phyloP scores from a whole-genome alignment of 495 filamentous ascomycete species.

The Achaetomiella virescens region DNA sequence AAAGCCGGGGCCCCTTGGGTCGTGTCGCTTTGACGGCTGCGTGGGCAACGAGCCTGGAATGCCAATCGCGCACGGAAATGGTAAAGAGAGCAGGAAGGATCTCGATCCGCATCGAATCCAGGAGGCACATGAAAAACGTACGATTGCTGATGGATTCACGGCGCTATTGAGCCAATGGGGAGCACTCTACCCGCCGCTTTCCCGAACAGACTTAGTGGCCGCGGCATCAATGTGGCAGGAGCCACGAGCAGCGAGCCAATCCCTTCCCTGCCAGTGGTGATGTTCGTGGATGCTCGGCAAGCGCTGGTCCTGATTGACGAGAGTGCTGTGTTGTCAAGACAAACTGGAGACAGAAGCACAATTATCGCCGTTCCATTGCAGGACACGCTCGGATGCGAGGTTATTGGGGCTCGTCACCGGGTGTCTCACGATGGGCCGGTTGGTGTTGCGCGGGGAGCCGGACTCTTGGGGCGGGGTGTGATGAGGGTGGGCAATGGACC shows the following conservation, averaged over 20 bases:
- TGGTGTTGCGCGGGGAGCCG: slow-evolving; percentile 8
- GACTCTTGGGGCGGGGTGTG: slow-evolving; percentile 1
- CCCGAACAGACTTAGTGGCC: slow-evolving; percentile 3
- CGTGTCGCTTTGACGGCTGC: neutral
- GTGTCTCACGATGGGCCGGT: too few species aligned
- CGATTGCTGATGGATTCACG: slow-evolving; percentile 21
- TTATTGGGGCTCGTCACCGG: too few species aligned
- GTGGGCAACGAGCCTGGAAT: neutral
- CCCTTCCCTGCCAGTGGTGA: neutral
- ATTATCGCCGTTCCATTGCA: too few species aligned
- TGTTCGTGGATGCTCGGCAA: slow-evolving; percentile 5
- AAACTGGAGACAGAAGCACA: too few species aligned
- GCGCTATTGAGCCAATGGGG: slow-evolving; percentile 23
- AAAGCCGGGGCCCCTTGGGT: too few species aligned
- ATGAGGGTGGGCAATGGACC: neutral
- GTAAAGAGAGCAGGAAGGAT: slow-evolving; percentile 17
- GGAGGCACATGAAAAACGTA: slow-evolving; percentile 33
- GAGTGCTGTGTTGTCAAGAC: too few species aligned
- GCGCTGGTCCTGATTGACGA: neutral
- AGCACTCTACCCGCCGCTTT: slow-evolving; percentile 11
- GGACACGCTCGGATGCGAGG: too few species aligned
- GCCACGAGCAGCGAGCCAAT: slow-evolving; percentile 5
- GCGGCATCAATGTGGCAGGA: slow-evolving; percentile 7
- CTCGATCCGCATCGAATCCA: slow-evolving; percentile 33
- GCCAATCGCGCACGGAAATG: neutral